phyloP scores from a whole-genome alignment of 257 asterid genomes.

The Fraxinus cuspidata region DNA sequence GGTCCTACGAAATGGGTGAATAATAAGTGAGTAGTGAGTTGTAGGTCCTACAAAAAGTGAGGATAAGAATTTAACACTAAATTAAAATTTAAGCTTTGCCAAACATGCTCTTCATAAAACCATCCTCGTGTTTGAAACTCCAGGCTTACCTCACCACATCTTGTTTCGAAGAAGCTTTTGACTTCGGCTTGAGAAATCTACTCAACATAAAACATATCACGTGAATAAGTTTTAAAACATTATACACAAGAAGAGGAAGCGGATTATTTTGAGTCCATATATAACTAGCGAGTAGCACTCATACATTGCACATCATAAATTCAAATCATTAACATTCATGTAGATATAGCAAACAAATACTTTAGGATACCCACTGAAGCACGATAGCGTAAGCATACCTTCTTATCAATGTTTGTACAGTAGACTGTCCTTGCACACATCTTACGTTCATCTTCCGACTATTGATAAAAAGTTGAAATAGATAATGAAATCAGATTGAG shows the following conservation, averaged over 20 bases:
- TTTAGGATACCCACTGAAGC: background rate
- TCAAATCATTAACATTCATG: background rate
- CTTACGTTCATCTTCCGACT: constrained; percentile 97
- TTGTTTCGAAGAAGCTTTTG: constrained; percentile 77
- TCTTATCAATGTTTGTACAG: constrained; percentile 92
- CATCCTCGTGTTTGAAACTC: background rate
- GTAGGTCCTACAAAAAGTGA: too few species aligned
- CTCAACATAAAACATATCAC: constrained; percentile 11
- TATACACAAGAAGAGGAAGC: too few species aligned
- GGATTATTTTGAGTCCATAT: too few species aligned
- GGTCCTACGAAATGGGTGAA: too few species aligned
- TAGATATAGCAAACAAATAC: background rate
- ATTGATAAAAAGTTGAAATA: constrained; percentile 11
- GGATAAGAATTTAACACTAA: too few species aligned
- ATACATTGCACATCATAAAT: background rate
- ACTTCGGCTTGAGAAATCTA: constrained; percentile 87
- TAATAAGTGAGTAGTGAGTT: too few species aligned
- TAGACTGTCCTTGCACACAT: constrained; percentile 98
- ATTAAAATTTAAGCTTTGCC: too few species aligned
- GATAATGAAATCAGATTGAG: background rate
- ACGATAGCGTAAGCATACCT: constrained; percentile 37
- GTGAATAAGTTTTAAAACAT: background rate
- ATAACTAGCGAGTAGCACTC: background rate
- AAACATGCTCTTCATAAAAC: background rate
- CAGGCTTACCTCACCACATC: constrained; percentile 80